phyloP scores from a whole-genome alignment of 2,329 filamentous ascomycete species.

The Dothistroma septosporum region DNA sequence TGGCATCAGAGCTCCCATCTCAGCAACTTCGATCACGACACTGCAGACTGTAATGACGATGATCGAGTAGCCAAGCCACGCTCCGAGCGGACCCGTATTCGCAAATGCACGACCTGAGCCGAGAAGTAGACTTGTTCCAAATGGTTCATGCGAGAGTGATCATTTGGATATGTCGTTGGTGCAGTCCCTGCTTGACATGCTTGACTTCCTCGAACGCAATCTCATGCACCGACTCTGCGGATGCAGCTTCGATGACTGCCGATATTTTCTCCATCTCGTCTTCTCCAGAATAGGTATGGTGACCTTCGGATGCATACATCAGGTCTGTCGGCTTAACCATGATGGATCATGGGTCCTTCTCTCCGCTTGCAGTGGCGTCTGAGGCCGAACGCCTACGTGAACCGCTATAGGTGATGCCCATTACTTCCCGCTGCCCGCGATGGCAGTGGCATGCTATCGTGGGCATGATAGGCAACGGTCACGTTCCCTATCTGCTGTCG shows the following conservation, averaged over 20 bases:
- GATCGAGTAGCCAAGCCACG: conserved; percentile 16
- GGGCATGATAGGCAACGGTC: conserved; percentile 5
- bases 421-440: not conserved
- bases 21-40: conserved; percentile 16
- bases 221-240: conserved; percentile 1
- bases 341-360: conserved; percentile 1
- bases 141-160: conserved; percentile 39
- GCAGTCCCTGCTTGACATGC: conserved; percentile 20
- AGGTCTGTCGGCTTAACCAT: conserved; percentile 9
- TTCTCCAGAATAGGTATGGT: conserved; percentile 1
- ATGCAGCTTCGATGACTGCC: conserved; percentile 7
- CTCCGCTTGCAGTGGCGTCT: not conserved
- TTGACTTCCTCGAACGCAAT: conserved; percentile 14
- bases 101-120: conserved; percentile 36
- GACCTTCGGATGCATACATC: not conserved
- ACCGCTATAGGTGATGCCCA: not conserved
- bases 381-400: not conserved
- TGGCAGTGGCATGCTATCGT: not conserved
- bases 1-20: conserved; percentile 18
- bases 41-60: conserved; percentile 14
- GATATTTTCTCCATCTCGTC: conserved; percentile 8
- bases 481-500: not conserved
- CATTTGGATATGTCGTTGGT: conserved; percentile 12
- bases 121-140: conserved; percentile 38
- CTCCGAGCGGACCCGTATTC: conserved; percentile 31